Percentiles rank a stretch among this genome's conserved stretches.
Evolutionary conservation across 2,329 filamentous ascomycete species (phyloP).

Genomic region (Periconia sp.): DNA sequence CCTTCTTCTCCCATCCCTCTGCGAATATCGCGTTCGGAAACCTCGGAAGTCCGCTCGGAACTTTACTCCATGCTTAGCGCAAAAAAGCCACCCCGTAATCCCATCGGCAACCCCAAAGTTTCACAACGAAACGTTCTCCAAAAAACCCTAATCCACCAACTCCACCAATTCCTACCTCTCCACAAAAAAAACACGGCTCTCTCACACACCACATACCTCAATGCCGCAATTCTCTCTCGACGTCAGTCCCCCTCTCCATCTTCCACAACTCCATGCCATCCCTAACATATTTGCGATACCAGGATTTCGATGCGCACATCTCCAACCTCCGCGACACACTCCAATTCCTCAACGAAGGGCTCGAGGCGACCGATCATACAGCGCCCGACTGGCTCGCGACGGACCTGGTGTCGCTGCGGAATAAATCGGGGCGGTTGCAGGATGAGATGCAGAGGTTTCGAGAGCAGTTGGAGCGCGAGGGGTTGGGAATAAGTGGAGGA

Average conservation of each 20-base stretch:
- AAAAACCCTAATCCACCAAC: background rate
- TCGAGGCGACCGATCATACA: slow-evolving; percentile 39
- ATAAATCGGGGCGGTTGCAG: slow-evolving; percentile 34
- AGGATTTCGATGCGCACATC: slow-evolving; percentile 38
- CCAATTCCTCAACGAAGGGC: slow-evolving; percentile 30
- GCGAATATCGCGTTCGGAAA: slow-evolving; percentile 4
- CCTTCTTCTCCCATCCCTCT: background rate
- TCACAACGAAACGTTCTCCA: background rate
- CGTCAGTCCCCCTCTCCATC: slow-evolving; percentile 10
- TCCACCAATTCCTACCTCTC: background rate
- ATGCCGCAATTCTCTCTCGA: slow-evolving; percentile 32
- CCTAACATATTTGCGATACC: slow-evolving; percentile 4
- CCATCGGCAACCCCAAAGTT: background rate
- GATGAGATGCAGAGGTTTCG: slow-evolving; percentile 39
- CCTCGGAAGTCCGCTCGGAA: slow-evolving; percentile 10
- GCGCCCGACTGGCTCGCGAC: slow-evolving; percentile 39
- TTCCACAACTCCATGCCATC: slow-evolving; percentile 1
- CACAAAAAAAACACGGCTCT: slow-evolving; percentile 5
- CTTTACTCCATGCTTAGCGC: background rate
- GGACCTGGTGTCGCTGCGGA: slow-evolving; percentile 34
- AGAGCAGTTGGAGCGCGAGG: slow-evolving; percentile 30
- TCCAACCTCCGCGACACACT: slow-evolving; percentile 31
- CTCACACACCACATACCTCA: background rate
- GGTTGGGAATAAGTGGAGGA: slow-evolving; percentile 27
- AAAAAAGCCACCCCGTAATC: background rate